Percentiles rank a stretch among this genome's conserved stretches.
Evolutionary conservation across 306 rosid genomes (phyloP).

Genomic region (Betula pendula): DNA sequence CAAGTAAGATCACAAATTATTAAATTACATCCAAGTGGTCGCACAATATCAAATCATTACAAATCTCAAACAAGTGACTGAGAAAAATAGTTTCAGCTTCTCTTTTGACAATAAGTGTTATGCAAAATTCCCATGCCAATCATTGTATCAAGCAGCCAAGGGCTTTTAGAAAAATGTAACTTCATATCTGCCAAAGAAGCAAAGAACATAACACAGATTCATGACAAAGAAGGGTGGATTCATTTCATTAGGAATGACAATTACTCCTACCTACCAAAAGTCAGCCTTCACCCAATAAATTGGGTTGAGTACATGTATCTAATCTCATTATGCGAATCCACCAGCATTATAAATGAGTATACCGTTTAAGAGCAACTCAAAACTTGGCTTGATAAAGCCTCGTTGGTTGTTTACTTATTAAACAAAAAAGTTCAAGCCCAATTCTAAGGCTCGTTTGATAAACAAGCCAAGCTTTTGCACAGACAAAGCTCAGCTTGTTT

Average conservation of each 20-base stretch:
- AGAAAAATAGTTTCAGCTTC: slow-evolving; percentile 13
- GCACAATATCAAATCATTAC: background rate
- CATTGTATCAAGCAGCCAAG: background rate
- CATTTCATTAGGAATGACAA: background rate
- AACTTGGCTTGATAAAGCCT: background rate
- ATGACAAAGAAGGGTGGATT: background rate
- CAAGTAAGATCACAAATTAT: background rate
- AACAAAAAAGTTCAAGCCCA: background rate
- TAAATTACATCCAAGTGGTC: slow-evolving; percentile 16
- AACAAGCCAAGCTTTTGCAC: background rate
- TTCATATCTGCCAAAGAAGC: background rate
- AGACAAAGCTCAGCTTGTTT: background rate
- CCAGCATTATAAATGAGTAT: background rate
- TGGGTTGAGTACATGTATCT: background rate
- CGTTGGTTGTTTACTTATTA: background rate
- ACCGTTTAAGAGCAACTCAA: background rate
- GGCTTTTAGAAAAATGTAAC: background rate
- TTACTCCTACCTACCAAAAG: background rate
- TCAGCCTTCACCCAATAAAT: background rate
- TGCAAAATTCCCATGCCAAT: background rate
- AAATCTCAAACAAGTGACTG: background rate
- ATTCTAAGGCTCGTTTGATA: background rate
- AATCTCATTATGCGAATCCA: background rate
- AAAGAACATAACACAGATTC: background rate
- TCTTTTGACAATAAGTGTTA: background rate